Base-by-base conservation (phyloP, 192 early-diverging fungal genomes). In the Entomortierella lignicola region DNA sequence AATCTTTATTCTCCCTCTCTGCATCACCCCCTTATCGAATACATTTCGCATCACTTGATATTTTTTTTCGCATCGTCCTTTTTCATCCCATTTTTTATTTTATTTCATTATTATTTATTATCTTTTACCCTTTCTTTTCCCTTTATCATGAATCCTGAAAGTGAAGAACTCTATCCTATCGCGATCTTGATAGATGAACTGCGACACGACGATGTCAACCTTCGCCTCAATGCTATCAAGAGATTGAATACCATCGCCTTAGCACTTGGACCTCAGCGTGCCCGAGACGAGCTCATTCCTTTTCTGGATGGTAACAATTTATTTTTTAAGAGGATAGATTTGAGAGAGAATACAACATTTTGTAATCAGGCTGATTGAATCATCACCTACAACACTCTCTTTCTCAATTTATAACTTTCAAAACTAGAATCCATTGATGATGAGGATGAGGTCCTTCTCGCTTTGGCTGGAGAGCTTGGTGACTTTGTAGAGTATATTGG, bases 391-490 rank as follows among this genome's bases (percentile, higher is more conserved):
- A 18, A 27, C 8, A 10, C 18, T 52, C 31, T 42, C 31, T 52
- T 29, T 7, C 21, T 15, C 23, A 21, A 52, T n/a, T 52, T 52
- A 6, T 52, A 5, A 10, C n/a, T 52, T n/a, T n/a, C n/a, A n/a
- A n/a, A n/a, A n/a, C 8, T 72, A 97, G 98, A 99, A 86, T 96
- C 96, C 17, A 97, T 97, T 72, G 97, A 99, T 83, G 98, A 99
- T 79, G 98, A 99, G 74, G 98, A 99, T 81, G 98, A 99, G 81
- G 92, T 99, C 37, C 81, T 99, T 61, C 71, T 97, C 23, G 92
- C 94, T 42, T 85, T 99, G 42, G 98, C 97, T 18, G 95, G 97
- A 81, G 93, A 98, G 66, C 89, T 99, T 48, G 97, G 95, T 23
- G 85, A 91, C 75, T 96, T 99, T 84, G 89, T 94, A 57, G 93